Conservation (phyloP, 176 grass and related monocot species). For the Eleusine indica region DNA sequence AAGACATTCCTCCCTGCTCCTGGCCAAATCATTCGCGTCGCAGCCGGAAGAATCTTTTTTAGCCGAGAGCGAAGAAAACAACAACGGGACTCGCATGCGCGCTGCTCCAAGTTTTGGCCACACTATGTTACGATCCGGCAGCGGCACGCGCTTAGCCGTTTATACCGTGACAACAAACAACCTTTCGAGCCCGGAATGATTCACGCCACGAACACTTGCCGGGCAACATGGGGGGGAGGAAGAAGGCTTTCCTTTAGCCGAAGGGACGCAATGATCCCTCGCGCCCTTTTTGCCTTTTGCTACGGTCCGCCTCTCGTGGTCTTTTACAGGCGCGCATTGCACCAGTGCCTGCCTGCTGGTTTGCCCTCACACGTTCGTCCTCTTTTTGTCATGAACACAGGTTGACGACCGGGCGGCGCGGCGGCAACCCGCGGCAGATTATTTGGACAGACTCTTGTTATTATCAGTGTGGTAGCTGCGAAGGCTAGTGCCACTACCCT, state of each 20-base stretch:
- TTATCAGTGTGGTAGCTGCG: background rate
- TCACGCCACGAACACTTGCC: conserved; percentile 9
- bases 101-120: no score
- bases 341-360: no score
- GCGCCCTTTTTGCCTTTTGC: background rate
- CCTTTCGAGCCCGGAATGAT: background rate
- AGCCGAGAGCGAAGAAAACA: no score
- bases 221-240: conserved; percentile 4
- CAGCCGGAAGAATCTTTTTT: background rate
- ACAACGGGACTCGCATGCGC: no score
- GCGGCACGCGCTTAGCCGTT: background rate
- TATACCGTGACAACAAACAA: background rate
- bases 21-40: background rate
- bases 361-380: background rate
- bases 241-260: background rate
- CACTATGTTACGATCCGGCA: background rate
- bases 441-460: conserved; percentile 17
- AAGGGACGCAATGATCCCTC: conserved; percentile 12
- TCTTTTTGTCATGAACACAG: conserved; percentile 8
- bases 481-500: background rate
- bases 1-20: background rate
- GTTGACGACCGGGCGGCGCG: background rate
- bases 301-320: background rate
- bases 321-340: background rate
- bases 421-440: background rate